Evolutionary conservation across 1,284 basidiomycete genomes (phyloP).

Genomic region (Chiua sp.): DNA sequence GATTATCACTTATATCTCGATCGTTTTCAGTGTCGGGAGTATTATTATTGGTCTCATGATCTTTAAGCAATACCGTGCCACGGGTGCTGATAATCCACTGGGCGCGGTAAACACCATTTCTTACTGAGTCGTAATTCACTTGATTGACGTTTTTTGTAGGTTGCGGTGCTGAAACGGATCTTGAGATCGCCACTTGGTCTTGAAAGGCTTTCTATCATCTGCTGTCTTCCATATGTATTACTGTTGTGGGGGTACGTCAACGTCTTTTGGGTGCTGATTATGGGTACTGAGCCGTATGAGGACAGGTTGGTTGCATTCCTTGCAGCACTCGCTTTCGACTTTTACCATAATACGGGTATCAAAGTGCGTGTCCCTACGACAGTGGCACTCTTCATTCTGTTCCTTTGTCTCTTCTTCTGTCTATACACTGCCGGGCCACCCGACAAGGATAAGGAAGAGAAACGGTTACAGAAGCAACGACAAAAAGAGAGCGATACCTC

Average conservation of each 20-base stretch:
- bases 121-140: neutral
- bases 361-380: constrained; percentile 34
- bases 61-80: constrained; percentile 40
- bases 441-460: constrained; percentile 25
- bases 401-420: constrained; percentile 30
- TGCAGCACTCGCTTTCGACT: constrained; percentile 24
- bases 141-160: constrained; percentile 18
- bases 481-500: neutral
- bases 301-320: constrained; percentile 32
- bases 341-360: constrained; percentile 25
- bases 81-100: constrained; percentile 37
- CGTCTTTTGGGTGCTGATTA: neutral
- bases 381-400: constrained; percentile 20
- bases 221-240: constrained; percentile 37
- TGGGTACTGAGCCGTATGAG: neutral
- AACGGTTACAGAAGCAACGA: neutral
- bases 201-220: constrained; percentile 34
- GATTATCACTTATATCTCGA: constrained; percentile 38
- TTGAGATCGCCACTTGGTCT: constrained; percentile 28
- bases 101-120: constrained; percentile 26
- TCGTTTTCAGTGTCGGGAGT: constrained; percentile 34
- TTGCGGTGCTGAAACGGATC: constrained; percentile 35
- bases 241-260: constrained; percentile 35
- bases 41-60: constrained; percentile 36
- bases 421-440: constrained; percentile 21